These are phyloP conservation scores for Capsella rubella DNA, from an alignment of 441 rosid species.

Conservation along the genomic window DNA sequence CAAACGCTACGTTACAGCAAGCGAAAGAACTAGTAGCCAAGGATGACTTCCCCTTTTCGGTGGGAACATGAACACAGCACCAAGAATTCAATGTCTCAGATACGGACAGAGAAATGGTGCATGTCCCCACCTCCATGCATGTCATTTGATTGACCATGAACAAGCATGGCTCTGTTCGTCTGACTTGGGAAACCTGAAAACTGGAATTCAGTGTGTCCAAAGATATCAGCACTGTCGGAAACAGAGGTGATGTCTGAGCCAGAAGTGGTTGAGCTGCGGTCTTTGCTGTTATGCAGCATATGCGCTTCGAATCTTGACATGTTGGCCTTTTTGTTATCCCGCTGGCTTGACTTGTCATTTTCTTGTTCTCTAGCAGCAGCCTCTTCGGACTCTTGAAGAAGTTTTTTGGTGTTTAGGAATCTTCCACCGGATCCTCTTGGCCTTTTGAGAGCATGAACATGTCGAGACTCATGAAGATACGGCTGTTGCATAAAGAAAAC, in stretches of 20 bases:
- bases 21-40: constrained; percentile 60
- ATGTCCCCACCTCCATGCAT: constrained; percentile 51
- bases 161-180: constrained; percentile 43
- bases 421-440: constrained; percentile 91
- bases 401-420: constrained; percentile 68
- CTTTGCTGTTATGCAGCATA: constrained; percentile 43
- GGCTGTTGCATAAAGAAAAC: constrained; percentile 53
- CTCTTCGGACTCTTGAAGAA: constrained; percentile 52
- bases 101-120: constrained; percentile 54
- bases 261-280: constrained; percentile 51
- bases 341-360: constrained; percentile 35
- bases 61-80: constrained; percentile 45
- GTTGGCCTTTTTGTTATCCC: constrained; percentile 35
- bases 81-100: constrained; percentile 50
- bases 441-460: constrained; percentile 80
- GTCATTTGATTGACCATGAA: constrained; percentile 52
- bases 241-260: constrained; percentile 63
- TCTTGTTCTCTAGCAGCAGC: constrained; percentile 37
- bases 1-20: constrained; percentile 27
- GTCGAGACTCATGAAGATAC: constrained; percentile 89
- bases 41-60: constrained; percentile 82
- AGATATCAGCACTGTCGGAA: constrained; percentile 51
- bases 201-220: constrained; percentile 56
- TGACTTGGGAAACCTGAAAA: constrained; percentile 59
- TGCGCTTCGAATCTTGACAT: constrained; percentile 52